Evolutionary conservation across 2,329 filamentous ascomycete genomes (phyloP).

Genomic region (Dothideomycetidae sp.): DNA sequence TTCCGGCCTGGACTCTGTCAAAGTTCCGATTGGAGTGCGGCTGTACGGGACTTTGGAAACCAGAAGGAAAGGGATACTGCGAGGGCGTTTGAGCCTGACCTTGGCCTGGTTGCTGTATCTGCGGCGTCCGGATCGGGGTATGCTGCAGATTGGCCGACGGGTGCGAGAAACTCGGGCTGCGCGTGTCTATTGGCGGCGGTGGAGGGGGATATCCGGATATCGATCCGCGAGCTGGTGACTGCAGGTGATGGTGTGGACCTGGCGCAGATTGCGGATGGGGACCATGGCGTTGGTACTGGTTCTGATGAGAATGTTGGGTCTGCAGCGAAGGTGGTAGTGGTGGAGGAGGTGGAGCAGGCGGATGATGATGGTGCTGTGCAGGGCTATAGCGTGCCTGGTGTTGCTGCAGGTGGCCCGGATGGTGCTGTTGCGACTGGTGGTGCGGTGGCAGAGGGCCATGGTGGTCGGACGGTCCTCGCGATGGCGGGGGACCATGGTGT

Average conservation of each 20-base stretch:
- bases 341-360: constrained; percentile 9
- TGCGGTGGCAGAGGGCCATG: constrained; percentile 10
- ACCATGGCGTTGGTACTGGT: constrained; percentile 1
- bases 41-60: constrained; percentile 18
- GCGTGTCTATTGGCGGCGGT: constrained; percentile 14
- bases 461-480: constrained; percentile 7
- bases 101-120: constrained; percentile 11
- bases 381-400: no score
- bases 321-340: no score
- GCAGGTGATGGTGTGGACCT: constrained; percentile 10
- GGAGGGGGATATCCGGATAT: constrained; percentile 7
- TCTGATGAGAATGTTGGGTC: background rate
- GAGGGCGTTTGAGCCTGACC: constrained; percentile 15
- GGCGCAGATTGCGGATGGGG: constrained; percentile 9
- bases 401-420: background rate
- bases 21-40: constrained; percentile 12
- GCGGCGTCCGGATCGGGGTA: constrained; percentile 19
- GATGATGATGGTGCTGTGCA: constrained; percentile 2
- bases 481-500: background rate
- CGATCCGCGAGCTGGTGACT: constrained; percentile 9
- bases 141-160: constrained; percentile 16
- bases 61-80: constrained; percentile 12
- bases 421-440: constrained; percentile 5
- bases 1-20: constrained; percentile 4
- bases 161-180: constrained; percentile 13